Base-by-base conservation (phyloP, 495 filamentous ascomycete genomes). In the Penicilliopsis zonata region DNA sequence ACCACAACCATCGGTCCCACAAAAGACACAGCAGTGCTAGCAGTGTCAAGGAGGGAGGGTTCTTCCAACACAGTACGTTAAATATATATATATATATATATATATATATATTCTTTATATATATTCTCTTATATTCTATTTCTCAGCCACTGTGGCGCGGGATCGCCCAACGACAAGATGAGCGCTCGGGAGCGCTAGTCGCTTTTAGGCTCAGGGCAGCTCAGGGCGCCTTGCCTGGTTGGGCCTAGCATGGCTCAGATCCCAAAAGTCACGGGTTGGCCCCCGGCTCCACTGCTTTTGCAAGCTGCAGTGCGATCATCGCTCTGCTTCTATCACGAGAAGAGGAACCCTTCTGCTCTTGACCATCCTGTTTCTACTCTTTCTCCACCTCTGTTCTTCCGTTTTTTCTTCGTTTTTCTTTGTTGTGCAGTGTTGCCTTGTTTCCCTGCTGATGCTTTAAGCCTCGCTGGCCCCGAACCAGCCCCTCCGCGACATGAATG, bases 211-310 rank as follows among this genome's bases (percentile, higher is more conserved):
- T 17, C 52, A 52, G 53, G 26, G 31, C 16, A 9, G 1, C 6
- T 36, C 41, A 40, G 41, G 34, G 36, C 35, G 31, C 50, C 31
- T 37, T 43, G 24, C 47, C 32, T 7, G 10, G 40, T 32, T 25
- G 9, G 46, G 57, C 28, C 37, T 61, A 59, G 55, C 47, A 41
- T 28, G 18, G 26, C 35, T 36, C 33, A 41, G 55, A 49, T 53
- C 57, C 43, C 55, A 50, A 52, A 50, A 57, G 57, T 61, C 57
- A 62, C 57, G 57, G 55, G 57, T 53, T 62, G 45, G 14, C 10
- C 10, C 10, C 25, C 25, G 14, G 25, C 10, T 12, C 25, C 25
- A n/a, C n/a, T n/a, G n/a, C n/a, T n/a, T n/a, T n/a, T n/a, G n/a
- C n/a, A n/a, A n/a, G n/a, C n/a, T n/a, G n/a, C n/a, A n/a, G n/a